These are phyloP conservation scores for Dictyostelium firmibasis DNA, from an alignment of 78 protist genomes.

Conservation along the genomic window DNA sequence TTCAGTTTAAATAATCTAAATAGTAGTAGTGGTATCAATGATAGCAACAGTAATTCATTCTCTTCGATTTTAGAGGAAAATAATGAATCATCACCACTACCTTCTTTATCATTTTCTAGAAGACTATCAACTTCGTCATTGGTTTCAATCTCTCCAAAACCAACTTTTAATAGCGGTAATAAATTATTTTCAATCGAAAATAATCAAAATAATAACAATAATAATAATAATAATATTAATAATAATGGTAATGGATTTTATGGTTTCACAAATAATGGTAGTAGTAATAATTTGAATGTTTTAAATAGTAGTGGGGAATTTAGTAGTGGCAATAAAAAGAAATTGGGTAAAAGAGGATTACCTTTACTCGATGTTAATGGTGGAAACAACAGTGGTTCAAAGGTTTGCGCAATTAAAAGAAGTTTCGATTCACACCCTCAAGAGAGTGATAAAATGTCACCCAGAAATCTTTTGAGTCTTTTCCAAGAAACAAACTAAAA, in stretches of 20 bases:
- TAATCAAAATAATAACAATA: neutral
- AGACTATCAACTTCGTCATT: neutral
- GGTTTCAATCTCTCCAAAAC: neutral
- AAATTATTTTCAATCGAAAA: neutral
- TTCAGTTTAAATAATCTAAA: neutral
- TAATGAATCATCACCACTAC: neutral
- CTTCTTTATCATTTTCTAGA: neutral
- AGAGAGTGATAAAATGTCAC: conserved; percentile 46
- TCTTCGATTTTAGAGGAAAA: neutral
- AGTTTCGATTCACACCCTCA: conserved; percentile 14
- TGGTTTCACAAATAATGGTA: neutral
- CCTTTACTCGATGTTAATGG: neutral
- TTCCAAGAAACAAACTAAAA: neutral
- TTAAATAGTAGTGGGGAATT: neutral
- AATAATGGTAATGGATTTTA: neutral
- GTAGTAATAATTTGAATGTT: neutral
- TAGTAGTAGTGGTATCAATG: neutral
- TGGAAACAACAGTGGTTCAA: neutral
- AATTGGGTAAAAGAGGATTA: conserved; percentile 27
- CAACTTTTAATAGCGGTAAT: neutral
- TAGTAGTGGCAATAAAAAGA: neutral
- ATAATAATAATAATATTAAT: neutral
- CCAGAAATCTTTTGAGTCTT: conserved; percentile 69
- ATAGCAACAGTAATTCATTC: neutral
- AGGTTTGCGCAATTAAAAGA: conserved; percentile 15